These are phyloP conservation scores for Candida maris DNA, from an alignment of 805 yeast genomes.

Conservation along the genomic window DNA sequence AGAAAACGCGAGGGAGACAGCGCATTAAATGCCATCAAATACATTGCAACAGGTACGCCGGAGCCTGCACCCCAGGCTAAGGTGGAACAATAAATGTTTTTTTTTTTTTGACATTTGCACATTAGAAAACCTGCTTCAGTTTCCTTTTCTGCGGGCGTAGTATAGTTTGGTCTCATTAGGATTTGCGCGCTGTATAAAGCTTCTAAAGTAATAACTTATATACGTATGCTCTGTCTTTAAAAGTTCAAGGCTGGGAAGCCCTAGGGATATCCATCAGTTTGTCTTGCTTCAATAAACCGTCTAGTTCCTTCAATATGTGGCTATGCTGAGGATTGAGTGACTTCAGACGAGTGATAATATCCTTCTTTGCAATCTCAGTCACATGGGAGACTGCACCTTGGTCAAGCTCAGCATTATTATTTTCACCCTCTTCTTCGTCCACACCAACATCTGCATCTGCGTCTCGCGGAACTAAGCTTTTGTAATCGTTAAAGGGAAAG, in stretches of 20 bases:
- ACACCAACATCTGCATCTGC: slow-evolving; percentile 36
- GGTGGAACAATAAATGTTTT: no score
- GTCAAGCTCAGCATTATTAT: slow-evolving; percentile 12
- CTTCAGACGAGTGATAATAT: slow-evolving; percentile 35
- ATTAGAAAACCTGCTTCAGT: no score
- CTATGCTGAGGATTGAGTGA: slow-evolving; percentile 35
- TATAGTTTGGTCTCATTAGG: no score
- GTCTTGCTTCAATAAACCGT: slow-evolving; percentile 25
- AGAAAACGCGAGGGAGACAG: slow-evolving; percentile 65
- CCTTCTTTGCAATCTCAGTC: slow-evolving; percentile 20
- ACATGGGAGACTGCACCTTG: slow-evolving; percentile 2
- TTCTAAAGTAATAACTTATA: no score
- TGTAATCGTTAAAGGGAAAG: slow-evolving; percentile 26
- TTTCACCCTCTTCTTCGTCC: slow-evolving; percentile 27
- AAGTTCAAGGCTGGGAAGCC: not conserved
- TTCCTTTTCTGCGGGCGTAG: no score
- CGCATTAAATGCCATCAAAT: slow-evolving; percentile 49
- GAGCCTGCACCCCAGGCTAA: not conserved
- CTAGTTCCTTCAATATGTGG: slow-evolving; percentile 22
- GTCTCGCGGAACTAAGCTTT: slow-evolving; percentile 22
- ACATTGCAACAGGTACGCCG: slow-evolving; percentile 50
- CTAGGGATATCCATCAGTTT: slow-evolving; percentile 16
- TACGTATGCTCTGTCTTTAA: no score
- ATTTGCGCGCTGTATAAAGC: no score
- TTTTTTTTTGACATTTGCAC: no score